Conservation (phyloP, 2,329 filamentous ascomycete genomes). For the Fusarium cicatricum region DNA sequence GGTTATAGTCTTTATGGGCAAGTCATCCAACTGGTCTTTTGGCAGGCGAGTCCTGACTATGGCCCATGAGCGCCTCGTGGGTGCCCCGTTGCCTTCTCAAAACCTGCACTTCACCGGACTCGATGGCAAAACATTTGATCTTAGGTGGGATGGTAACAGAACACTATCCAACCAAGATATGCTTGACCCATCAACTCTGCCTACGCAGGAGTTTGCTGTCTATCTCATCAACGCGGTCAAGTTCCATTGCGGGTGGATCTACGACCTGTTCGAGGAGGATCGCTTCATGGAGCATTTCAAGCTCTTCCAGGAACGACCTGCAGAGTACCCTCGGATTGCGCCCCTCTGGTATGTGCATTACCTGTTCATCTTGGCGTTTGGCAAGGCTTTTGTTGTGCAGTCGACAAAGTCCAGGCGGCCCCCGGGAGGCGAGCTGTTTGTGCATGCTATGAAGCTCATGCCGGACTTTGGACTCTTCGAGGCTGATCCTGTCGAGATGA, state of each 20-base stretch:
- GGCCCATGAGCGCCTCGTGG: constrained; percentile 27
- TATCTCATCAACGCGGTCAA: constrained; percentile 36
- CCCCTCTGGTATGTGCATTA: constrained; percentile 36
- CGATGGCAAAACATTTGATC: constrained; percentile 30
- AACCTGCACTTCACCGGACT: constrained; percentile 22
- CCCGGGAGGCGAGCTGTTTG: constrained; percentile 27
- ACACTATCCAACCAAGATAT: neutral
- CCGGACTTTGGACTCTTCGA: constrained; percentile 32
- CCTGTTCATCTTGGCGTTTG: constrained; percentile 30
- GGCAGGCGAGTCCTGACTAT: constrained; percentile 33
- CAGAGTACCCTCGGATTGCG: neutral
- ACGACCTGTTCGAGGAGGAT: constrained; percentile 28
- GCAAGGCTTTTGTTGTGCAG: constrained; percentile 34
- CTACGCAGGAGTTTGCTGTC: constrained; percentile 28
- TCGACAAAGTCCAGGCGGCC: constrained; percentile 24
- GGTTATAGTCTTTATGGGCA: constrained; percentile 28
- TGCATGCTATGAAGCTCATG: constrained; percentile 34
- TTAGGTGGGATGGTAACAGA: constrained; percentile 23
- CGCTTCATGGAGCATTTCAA: constrained; percentile 29
- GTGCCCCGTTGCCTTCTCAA: constrained; percentile 18
- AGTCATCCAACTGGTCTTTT: constrained; percentile 33
- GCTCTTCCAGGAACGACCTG: constrained; percentile 15
- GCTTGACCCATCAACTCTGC: constrained; percentile 11
- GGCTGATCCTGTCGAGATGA: constrained; percentile 21
- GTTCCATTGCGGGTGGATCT: constrained; percentile 32